Percentiles rank a stretch among this genome's conserved stretches.
Evolutionary conservation across 129 eudicot species (phyloP).

Genomic region (Arctium minus): DNA sequence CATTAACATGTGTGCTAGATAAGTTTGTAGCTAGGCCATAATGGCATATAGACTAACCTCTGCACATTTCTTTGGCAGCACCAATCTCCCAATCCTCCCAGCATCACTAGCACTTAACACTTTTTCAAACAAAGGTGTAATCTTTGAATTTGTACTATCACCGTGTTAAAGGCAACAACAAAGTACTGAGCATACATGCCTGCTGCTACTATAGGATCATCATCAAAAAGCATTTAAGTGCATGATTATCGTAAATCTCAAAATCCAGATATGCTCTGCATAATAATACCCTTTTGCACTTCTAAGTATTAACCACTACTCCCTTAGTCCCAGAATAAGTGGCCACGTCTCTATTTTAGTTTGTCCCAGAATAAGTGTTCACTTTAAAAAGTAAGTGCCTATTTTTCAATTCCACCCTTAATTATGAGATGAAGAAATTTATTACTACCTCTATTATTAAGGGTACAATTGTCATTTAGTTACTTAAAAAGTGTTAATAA

Average conservation of each 20-base stretch:
- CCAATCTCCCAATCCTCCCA: slow-evolving; percentile 86
- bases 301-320: neutral
- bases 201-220: neutral
- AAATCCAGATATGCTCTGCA: neutral
- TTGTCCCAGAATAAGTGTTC: neutral
- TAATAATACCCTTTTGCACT: neutral
- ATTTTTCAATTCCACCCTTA: neutral
- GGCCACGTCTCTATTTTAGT: neutral
- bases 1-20: neutral
- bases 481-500: neutral
- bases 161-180: slow-evolving; percentile 37
- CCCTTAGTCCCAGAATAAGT: neutral
- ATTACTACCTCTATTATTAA: neutral
- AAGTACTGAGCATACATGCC: slow-evolving; percentile 1
- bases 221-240: neutral
- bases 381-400: neutral
- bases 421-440: neutral
- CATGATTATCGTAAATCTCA: neutral
- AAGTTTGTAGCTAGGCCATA: neutral
- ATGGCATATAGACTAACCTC: slow-evolving; percentile 61
- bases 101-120: slow-evolving; percentile 95
- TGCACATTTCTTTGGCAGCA: slow-evolving; percentile 90
- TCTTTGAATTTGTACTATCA: slow-evolving; percentile 56
- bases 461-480: neutral
- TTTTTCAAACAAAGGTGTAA: slow-evolving; percentile 87